Evolutionary conservation across 2,329 filamentous ascomycete species (phyloP).

Genomic region (Penicillium polonicum): DNA sequence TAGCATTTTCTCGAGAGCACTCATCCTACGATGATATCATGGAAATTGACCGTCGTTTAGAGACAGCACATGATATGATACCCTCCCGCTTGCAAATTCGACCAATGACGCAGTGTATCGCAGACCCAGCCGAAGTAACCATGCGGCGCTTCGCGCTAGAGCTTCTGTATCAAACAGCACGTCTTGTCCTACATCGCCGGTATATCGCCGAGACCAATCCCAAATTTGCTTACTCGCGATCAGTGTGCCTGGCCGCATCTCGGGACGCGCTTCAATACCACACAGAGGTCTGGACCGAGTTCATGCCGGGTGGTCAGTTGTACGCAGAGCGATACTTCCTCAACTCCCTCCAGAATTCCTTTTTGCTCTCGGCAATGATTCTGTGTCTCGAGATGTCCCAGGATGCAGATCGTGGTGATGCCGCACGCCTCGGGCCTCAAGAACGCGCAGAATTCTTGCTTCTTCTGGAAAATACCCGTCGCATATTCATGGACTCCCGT

Average conservation of each 20-base stretch:
- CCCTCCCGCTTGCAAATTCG: slow-evolving; percentile 25
- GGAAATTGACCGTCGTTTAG: slow-evolving; percentile 37
- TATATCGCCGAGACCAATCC: slow-evolving; percentile 46
- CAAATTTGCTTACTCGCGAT: slow-evolving; percentile 46
- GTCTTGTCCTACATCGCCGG: slow-evolving; percentile 55
- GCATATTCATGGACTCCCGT: slow-evolving; percentile 27
- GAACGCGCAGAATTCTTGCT: slow-evolving; percentile 24
- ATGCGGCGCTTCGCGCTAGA: slow-evolving; percentile 55
- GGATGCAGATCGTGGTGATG: slow-evolving; percentile 15
- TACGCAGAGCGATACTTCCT: slow-evolving; percentile 57
- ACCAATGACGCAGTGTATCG: slow-evolving; percentile 42
- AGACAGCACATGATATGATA: slow-evolving; percentile 30
- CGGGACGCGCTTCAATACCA: slow-evolving; percentile 51
- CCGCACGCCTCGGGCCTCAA: slow-evolving; percentile 2
- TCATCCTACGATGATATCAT: slow-evolving; percentile 39
- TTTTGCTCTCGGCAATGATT: slow-evolving; percentile 61
- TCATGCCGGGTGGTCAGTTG: slow-evolving; percentile 55
- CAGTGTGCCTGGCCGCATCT: slow-evolving; percentile 50
- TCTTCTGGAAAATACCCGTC: slow-evolving; percentile 29
- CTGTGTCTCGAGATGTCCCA: slow-evolving; percentile 50
- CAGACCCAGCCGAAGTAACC: slow-evolving; percentile 51
- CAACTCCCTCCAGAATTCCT: slow-evolving; percentile 58
- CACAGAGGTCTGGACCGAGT: slow-evolving; percentile 51
- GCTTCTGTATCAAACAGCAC: slow-evolving; percentile 52
- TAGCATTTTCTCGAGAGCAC: slow-evolving; percentile 35